Percentiles rank a stretch among this genome's conserved stretches.
phyloP scores from a whole-genome alignment of 805 yeast species.

The Yamadazyma insecticola region DNA sequence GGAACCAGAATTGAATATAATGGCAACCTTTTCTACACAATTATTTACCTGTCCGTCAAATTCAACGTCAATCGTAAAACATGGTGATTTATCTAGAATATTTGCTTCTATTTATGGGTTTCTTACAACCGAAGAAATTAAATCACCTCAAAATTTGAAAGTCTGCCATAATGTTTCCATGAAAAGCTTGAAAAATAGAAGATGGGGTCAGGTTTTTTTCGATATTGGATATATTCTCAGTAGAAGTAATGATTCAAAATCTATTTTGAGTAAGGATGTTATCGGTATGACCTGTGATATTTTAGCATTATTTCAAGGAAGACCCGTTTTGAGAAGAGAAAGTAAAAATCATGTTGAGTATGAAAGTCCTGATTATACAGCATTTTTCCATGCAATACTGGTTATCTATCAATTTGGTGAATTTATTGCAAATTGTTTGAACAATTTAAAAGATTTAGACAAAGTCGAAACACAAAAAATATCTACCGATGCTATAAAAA shows the following conservation, averaged over 20 bases:
- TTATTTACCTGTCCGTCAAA: conserved; percentile 86
- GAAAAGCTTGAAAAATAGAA: conserved; percentile 55
- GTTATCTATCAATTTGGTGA: conserved; percentile 63
- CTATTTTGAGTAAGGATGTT: conserved; percentile 42
- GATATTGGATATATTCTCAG: conserved; percentile 77
- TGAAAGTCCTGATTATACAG: conserved; percentile 79
- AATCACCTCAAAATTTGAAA: conserved; percentile 40
- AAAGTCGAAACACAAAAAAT: conserved; percentile 12
- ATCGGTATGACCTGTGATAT: conserved; percentile 62
- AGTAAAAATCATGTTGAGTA: conserved; percentile 81
- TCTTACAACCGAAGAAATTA: conserved; percentile 50
- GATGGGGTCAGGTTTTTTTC: conserved; percentile 73
- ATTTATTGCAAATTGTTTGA: conserved; percentile 44
- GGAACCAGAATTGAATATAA: conserved; percentile 79
- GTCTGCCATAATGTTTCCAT: conserved; percentile 34
- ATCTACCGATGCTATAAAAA: conserved; percentile 20
- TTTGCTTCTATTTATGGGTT: conserved; percentile 61
- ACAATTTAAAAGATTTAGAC: conserved; percentile 15
- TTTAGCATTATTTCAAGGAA: conserved; percentile 68
- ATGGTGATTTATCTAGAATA: conserved; percentile 61
- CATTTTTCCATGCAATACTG: conserved; percentile 63
- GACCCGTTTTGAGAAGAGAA: conserved; percentile 71
- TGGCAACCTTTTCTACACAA: conserved; percentile 75
- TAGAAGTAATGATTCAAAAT: conserved; percentile 54
- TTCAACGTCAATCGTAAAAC: conserved; percentile 56